Evolutionary conservation across 2,329 filamentous ascomycete species (phyloP).

Genomic region (Hypoxylon sp.): DNA sequence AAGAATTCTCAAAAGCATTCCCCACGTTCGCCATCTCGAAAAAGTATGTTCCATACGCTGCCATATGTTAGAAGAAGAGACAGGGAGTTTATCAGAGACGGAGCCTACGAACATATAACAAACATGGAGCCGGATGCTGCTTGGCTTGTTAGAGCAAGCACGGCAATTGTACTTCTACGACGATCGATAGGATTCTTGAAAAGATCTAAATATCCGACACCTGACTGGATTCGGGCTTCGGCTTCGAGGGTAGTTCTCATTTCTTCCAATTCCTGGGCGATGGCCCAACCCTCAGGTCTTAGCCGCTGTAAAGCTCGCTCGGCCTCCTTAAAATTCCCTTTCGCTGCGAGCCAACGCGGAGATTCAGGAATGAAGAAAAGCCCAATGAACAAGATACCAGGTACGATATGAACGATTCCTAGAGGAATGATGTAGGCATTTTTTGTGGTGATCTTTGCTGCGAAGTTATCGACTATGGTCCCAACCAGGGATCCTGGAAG

Average conservation of each 20-base stretch:
- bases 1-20: constrained; percentile 70
- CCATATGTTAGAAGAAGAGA: constrained; percentile 26
- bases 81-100: background rate
- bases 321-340: constrained; percentile 52
- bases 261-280: constrained; percentile 56
- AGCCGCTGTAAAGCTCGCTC: constrained; percentile 55
- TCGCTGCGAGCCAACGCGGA: constrained; percentile 59
- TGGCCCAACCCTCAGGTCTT: constrained; percentile 52
- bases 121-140: constrained; percentile 70
- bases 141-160: constrained; percentile 65
- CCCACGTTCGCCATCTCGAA: constrained; percentile 71
- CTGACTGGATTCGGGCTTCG: constrained; percentile 53
- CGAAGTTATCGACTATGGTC: constrained; percentile 67
- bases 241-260: constrained; percentile 57
- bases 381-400: constrained; percentile 55
- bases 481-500: constrained; percentile 63
- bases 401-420: constrained; percentile 55
- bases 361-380: constrained; percentile 60
- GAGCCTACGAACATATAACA: constrained; percentile 62
- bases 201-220: constrained; percentile 62
- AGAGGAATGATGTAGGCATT: constrained; percentile 52
- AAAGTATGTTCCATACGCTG: constrained; percentile 71
- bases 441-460: constrained; percentile 46
- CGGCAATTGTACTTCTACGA: constrained; percentile 64
- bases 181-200: constrained; percentile 67